A percentile compares a stretch with the other conserved stretches of the same genome.
Conservation (phyloP, 306 rosid genomes). For the Cajanus cajan region DNA sequence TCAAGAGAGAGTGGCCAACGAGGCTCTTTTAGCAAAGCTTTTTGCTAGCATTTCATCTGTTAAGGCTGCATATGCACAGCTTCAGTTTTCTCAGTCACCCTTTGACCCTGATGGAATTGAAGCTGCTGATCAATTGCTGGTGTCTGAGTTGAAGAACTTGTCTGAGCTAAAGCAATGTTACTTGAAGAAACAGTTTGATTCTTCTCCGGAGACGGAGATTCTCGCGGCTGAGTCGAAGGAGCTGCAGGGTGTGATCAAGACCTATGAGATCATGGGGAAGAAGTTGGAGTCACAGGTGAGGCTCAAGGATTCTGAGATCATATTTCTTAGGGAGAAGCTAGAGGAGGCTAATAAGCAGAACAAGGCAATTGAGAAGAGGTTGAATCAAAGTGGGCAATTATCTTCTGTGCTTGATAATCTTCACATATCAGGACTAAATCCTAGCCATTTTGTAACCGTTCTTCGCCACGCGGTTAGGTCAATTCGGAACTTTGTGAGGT, state of each 20-base stretch:
- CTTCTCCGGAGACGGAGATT: conserved; percentile 53
- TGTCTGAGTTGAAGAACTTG: conserved; percentile 64
- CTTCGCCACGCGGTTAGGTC: conserved; percentile 64
- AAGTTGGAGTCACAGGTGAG: conserved; percentile 74
- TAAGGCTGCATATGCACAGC: conserved; percentile 80
- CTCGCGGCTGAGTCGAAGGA: conserved; percentile 72
- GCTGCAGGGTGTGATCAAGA: conserved; percentile 64
- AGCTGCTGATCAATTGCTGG: conserved; percentile 58
- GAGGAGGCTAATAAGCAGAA: conserved; percentile 59
- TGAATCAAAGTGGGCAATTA: conserved; percentile 66
- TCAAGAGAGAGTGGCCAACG: conserved; percentile 54
- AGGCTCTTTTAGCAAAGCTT: conserved; percentile 68
- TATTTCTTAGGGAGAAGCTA: conserved; percentile 68
- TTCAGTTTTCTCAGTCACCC: conserved; percentile 74
- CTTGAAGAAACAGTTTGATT: conserved; percentile 74
- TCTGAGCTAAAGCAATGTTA: conserved; percentile 81
- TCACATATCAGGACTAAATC: conserved; percentile 55
- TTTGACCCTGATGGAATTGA: conserved; percentile 78
- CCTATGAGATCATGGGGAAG: conserved; percentile 60
- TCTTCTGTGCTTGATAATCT: conserved; percentile 48
- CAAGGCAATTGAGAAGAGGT: conserved; percentile 57
- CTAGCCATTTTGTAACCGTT: conserved; percentile 56
- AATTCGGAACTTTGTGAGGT: conserved; percentile 57
- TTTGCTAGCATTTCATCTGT: conserved; percentile 71
- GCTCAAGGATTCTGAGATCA: conserved; percentile 73